phyloP scores from a whole-genome alignment of 148 eudicot species.

The Amaranthus palmeri region DNA sequence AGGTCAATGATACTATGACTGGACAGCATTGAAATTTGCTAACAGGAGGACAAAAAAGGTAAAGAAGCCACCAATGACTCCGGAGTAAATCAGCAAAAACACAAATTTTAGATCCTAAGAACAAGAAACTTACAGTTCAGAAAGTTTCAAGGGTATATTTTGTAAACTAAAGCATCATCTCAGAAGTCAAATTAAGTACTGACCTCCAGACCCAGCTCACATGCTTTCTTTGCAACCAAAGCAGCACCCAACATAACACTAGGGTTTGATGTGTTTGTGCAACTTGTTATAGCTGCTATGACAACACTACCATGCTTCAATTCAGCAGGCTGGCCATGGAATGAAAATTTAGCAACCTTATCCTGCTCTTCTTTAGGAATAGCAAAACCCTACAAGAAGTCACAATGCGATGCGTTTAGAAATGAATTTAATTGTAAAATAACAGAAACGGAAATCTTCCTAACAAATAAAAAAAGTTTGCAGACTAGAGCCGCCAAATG shows the following conservation, averaged over 20 bases:
- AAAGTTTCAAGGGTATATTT: too few relatives aligned
- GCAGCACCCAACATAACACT: constrained; percentile 99
- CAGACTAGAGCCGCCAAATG: not conserved
- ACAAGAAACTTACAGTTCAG: too few relatives aligned
- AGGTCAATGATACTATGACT: too few relatives aligned
- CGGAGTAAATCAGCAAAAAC: too few relatives aligned
- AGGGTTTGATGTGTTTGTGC: constrained; percentile 97
- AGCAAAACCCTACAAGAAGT: constrained; percentile 67
- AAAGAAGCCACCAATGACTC: too few relatives aligned
- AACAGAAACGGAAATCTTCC: too few relatives aligned
- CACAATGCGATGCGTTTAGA: not conserved
- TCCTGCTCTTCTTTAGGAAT: constrained; percentile 78
- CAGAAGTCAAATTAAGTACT: constrained; percentile 17
- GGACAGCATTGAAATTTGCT: too few relatives aligned
- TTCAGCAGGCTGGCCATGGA: constrained; percentile 85
- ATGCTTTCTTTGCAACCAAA: constrained; percentile 95
- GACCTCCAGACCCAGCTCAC: constrained; percentile 91
- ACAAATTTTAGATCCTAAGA: too few relatives aligned
- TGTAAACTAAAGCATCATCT: not conserved
- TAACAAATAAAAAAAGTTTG: too few relatives aligned
- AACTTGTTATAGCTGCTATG: constrained; percentile 95
- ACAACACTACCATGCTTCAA: constrained; percentile 93
- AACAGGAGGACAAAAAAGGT: too few relatives aligned
- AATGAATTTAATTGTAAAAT: not conserved
- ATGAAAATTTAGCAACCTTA: constrained; percentile 74